These are phyloP conservation scores for Chlorella ohadii DNA, from an alignment of 139 green algal species.

Conservation along the genomic window DNA sequence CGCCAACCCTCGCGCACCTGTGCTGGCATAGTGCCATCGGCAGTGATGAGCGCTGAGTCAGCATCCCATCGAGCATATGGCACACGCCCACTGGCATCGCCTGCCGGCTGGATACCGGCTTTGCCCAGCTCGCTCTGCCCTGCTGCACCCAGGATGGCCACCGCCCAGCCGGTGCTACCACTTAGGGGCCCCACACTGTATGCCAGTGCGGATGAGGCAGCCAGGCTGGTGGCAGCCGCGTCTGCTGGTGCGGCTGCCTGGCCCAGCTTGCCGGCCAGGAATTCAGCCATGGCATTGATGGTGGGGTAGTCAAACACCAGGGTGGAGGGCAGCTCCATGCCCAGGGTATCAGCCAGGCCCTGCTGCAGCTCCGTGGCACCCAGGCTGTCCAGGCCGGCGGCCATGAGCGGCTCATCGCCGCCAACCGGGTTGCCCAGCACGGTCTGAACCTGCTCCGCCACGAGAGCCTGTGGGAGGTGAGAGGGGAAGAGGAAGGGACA, in stretches of 20 bases:
- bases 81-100: slow-evolving; percentile 47
- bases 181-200: too few relatives aligned
- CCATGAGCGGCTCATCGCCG: slow-evolving; percentile 79
- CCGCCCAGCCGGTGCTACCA: not conserved
- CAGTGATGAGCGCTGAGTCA: slow-evolving; percentile 29
- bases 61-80: slow-evolving; percentile 62
- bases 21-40: slow-evolving; percentile 25
- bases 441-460: slow-evolving; percentile 28
- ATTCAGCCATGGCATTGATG: slow-evolving; percentile 56
- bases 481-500: not conserved
- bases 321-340: slow-evolving; percentile 58
- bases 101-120: not conserved
- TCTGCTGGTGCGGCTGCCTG: not conserved
- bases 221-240: not conserved
- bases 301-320: slow-evolving; percentile 81
- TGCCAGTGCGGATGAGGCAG: not conserved
- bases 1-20: too few relatives aligned
- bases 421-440: slow-evolving; percentile 45
- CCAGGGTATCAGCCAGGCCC: slow-evolving; percentile 53
- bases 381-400: slow-evolving; percentile 83
- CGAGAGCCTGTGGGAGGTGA: slow-evolving; percentile 10
- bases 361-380: slow-evolving; percentile 86
- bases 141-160: slow-evolving; percentile 18
- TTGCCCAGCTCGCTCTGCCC: slow-evolving; percentile 13
- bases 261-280: slow-evolving; percentile 37